phyloP scores from a whole-genome alignment of 140 eudicot species.

The Erigeron philadelphicus region DNA sequence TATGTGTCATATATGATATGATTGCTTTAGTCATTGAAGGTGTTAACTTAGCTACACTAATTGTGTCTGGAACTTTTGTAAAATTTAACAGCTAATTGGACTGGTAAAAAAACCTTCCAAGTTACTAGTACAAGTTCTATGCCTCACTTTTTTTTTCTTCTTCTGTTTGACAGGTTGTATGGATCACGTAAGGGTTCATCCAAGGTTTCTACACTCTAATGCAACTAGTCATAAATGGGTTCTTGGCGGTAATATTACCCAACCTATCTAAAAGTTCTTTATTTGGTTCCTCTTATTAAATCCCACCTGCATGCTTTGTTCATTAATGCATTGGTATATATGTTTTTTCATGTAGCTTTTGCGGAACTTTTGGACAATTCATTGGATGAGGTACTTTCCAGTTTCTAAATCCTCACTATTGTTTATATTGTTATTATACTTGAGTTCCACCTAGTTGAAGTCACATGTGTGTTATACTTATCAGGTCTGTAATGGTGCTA shows the following conservation, averaged over 20 bases:
- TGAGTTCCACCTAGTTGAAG: neutral
- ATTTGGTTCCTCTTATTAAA: neutral
- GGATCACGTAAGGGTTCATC: conserved; percentile 98
- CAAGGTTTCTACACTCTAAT: conserved; percentile 85
- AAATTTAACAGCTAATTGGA: too few species aligned
- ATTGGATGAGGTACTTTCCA: conserved; percentile 72
- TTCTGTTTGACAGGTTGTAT: conserved; percentile 61
- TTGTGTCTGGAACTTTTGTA: too few species aligned
- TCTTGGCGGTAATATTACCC: conserved; percentile 75
- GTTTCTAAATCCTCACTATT: neutral
- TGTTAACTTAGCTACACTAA: too few species aligned
- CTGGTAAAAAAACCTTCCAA: too few species aligned
- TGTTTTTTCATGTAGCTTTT: conserved; percentile 53
- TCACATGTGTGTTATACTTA: neutral
- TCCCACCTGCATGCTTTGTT: conserved; percentile 6
- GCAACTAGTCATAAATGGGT: conserved; percentile 99
- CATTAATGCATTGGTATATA: conserved; percentile 8
- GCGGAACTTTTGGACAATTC: conserved; percentile 93
- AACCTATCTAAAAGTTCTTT: conserved; percentile 6
- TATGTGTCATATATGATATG: too few species aligned
- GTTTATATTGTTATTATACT: neutral
- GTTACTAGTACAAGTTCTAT: too few species aligned
- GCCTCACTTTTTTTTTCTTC: neutral
- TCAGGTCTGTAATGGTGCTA: conserved; percentile 79
- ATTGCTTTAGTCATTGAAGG: too few species aligned